A percentile compares a stretch with the other conserved stretches of the same genome.
phyloP scores from a whole-genome alignment of 2,329 filamentous ascomycete species.

The Penicillium paneum region DNA sequence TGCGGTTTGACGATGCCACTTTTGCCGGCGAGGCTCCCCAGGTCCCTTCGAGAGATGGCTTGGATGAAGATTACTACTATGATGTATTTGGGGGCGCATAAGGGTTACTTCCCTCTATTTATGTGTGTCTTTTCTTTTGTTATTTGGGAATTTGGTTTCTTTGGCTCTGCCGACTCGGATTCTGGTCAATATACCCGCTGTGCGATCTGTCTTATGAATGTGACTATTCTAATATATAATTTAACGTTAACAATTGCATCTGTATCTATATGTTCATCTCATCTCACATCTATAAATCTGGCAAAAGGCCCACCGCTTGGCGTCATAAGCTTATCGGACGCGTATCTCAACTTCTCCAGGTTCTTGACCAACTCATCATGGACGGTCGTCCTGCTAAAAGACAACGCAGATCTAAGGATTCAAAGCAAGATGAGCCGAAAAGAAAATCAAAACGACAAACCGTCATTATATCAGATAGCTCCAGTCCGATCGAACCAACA shows the following conservation, averaged over 20 bases:
- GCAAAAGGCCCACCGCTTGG: slow-evolving; percentile 7
- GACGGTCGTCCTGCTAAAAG: slow-evolving; percentile 37
- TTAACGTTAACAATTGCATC: neutral
- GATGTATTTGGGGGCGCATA: slow-evolving; percentile 58
- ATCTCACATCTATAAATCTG: neutral
- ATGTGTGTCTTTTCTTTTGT: neutral
- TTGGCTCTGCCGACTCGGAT: neutral
- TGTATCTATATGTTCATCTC: neutral
- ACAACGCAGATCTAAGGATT: slow-evolving; percentile 33
- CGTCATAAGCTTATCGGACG: slow-evolving; percentile 20
- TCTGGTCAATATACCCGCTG: slow-evolving; percentile 11
- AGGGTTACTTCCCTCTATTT: neutral
- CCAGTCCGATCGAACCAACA: slow-evolving; percentile 6
- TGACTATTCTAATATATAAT: neutral
- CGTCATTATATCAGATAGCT: neutral
- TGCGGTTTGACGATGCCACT: slow-evolving; percentile 77
- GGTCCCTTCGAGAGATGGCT: slow-evolving; percentile 75
- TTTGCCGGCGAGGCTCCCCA: slow-evolving; percentile 66
- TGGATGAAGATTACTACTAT: slow-evolving; percentile 94
- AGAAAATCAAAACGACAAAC: neutral
- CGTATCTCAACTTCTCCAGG: slow-evolving; percentile 12
- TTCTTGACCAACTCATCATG: slow-evolving; percentile 27
- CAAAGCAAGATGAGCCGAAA: neutral
- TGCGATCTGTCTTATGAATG: slow-evolving; percentile 2
- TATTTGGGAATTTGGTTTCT: neutral